A percentile compares a stretch with the other conserved stretches of the same genome.
Evolutionary conservation across 192 early-diverging fungal genomes (phyloP).

Genomic region (Podila minutissima): DNA sequence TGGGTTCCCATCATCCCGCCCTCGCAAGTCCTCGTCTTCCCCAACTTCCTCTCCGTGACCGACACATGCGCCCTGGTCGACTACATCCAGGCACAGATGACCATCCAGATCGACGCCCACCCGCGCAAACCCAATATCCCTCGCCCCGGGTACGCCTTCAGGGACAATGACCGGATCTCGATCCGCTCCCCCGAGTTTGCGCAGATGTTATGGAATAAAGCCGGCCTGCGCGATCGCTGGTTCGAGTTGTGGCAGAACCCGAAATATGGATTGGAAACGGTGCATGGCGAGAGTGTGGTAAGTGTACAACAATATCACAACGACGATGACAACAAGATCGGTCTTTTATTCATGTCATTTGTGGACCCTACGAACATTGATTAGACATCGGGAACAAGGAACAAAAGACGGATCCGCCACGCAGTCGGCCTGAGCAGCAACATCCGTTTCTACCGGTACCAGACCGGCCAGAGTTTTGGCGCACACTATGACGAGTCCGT

Average conservation of each 20-base stretch:
- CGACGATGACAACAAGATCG: background rate
- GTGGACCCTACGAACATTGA: conserved; percentile 2
- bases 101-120: conserved; percentile 34
- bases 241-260: conserved; percentile 41
- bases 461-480: conserved; percentile 66
- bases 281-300: conserved; percentile 50
- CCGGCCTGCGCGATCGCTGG: conserved; percentile 42
- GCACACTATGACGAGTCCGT: conserved; percentile 71
- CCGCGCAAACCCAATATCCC: conserved; percentile 38
- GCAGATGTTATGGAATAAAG: conserved; percentile 56
- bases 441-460: conserved; percentile 70
- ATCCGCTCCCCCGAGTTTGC: conserved; percentile 57
- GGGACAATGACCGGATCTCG: conserved; percentile 68
- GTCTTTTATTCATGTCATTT: too few species aligned
- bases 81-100: conserved; percentile 37
- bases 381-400: conserved; percentile 33
- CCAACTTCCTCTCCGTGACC: conserved; percentile 15
- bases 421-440: conserved; percentile 62
- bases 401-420: conserved; percentile 23
- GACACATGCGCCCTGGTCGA: conserved; percentile 18
- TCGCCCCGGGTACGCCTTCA: conserved; percentile 65
- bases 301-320: background rate
- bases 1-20: conserved; percentile 31
- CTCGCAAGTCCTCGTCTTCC: conserved; percentile 33
- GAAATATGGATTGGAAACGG: conserved; percentile 45